Conservation (phyloP, 1,284 basidiomycete species). For the Apiotrichum domesticum region DNA sequence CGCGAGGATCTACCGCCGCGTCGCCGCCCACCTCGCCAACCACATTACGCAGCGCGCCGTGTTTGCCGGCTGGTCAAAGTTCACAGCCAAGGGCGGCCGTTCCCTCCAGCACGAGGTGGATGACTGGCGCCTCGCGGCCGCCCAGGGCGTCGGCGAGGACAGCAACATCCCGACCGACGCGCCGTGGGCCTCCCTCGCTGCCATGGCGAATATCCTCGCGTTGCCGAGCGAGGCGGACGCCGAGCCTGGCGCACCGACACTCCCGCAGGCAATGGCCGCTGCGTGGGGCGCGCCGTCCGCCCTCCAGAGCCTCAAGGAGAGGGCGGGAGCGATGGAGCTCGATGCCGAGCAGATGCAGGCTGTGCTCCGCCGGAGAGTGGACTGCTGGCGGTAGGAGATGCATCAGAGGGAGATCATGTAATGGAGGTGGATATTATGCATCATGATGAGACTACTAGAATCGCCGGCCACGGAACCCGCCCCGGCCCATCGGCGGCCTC, state of each 20-base stretch:
- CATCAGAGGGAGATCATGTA: not conserved
- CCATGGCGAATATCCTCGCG: constrained; percentile 61
- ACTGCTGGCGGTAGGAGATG: constrained; percentile 36
- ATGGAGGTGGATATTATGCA: not conserved
- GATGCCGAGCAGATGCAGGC: constrained; percentile 30
- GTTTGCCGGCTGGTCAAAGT: constrained; percentile 61
- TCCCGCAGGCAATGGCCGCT: constrained; percentile 74
- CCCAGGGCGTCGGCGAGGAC: constrained; percentile 21
- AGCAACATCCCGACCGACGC: constrained; percentile 52
- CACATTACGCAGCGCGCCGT: constrained; percentile 77
- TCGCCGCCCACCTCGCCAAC: constrained; percentile 59
- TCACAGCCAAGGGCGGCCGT: constrained; percentile 55
- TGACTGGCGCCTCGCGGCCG: constrained; percentile 70
- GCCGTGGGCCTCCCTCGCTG: constrained; percentile 65
- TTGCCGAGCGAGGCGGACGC: constrained; percentile 53
- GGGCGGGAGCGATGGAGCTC: constrained; percentile 27
- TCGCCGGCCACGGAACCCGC: constrained; percentile 3
- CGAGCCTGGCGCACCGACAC: constrained; percentile 63
- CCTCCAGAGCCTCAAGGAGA: constrained; percentile 59
- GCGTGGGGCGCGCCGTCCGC: constrained; percentile 65
- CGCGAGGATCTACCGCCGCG: constrained; percentile 62
- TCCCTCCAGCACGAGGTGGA: constrained; percentile 62
- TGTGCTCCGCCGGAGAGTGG: constrained; percentile 38
- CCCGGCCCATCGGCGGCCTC: not conserved
- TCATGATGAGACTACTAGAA: not conserved